These are phyloP conservation scores for Pythium sp. DNA, from an alignment of 352 stramenopile species.

Conservation along the genomic window DNA sequence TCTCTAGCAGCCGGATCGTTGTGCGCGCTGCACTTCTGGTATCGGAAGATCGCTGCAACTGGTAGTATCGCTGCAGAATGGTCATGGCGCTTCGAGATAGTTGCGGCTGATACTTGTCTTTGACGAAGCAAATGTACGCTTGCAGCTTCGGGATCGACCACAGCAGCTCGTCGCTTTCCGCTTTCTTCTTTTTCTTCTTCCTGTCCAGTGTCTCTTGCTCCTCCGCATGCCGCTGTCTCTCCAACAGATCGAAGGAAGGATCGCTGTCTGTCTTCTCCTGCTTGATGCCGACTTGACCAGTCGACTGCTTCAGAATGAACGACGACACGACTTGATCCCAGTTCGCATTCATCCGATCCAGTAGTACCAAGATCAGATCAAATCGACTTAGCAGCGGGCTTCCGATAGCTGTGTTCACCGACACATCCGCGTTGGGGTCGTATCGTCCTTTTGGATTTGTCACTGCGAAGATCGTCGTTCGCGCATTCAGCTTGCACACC, in stretches of 20 bases:
- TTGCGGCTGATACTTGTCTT: conserved; percentile 83
- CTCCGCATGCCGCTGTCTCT: neutral
- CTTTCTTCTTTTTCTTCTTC: conserved; percentile 13
- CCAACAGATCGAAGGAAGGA: conserved; percentile 18
- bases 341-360: conserved; percentile 84
- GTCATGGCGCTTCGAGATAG: conserved; percentile 77
- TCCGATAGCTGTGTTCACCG: conserved; percentile 94
- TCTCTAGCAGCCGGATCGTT: conserved; percentile 94
- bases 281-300: conserved; percentile 24
- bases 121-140: conserved; percentile 92
- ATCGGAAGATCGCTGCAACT: conserved; percentile 65
- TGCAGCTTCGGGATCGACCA: conserved; percentile 91
- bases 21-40: conserved; percentile 69
- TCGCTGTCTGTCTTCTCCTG: conserved; percentile 27
- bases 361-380: conserved; percentile 95
- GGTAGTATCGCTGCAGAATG: conserved; percentile 92
- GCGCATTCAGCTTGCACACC: conserved; percentile 95
- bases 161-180: conserved; percentile 12
- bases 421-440: conserved; percentile 86
- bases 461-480: conserved; percentile 94
- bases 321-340: conserved; percentile 94
- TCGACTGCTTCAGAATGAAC: conserved; percentile 92
- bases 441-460: conserved; percentile 92
- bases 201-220: conserved; percentile 13
- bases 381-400: conserved; percentile 97